Evolutionary conservation across 108 stramenopile species (phyloP), one percentile per base, ranked within the genome.

Genomic region (Discostella pseudostelligera): DNA sequence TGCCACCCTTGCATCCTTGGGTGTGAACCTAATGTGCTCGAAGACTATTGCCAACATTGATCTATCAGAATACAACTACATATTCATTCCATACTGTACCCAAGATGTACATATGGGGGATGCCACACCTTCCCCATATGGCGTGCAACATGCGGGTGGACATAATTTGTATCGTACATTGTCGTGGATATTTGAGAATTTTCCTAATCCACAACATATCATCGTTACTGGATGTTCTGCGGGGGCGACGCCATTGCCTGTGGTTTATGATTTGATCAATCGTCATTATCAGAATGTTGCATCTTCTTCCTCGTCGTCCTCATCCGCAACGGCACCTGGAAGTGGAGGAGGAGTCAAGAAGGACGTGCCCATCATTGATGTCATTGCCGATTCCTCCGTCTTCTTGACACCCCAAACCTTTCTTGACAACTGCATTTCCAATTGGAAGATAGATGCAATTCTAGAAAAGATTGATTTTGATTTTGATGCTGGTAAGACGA

Each of bases 81-180:
- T 81, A 0, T 53, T 79, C 7, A 49, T 84, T 4, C 83, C 83
- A 0, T 84, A 84, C 54, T 84, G 83, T 32, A 80, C 81, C n/a
- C 83, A 84, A 51, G 83, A 84, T 48, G 70, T 76, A 10, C 78
- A 81, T 39, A 14, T 81, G 37, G 83, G 83, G 53, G 72, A 72
- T 49, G 53, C 50, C 11, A 48, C 47, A 20, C 21, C 39, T 16
- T 19, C 39, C 17, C 42, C 47, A 4, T 51, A 65, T 39, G 64
- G 58, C 0, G 50, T 51, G 9, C 55, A 19, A 2, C 60, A 61
- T 36, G 48, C 28, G 14, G 60, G 60, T 13, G 60, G 24, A 45
- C 60, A 61, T 36, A 61, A 61, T 21, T 24, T 61, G 60, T 19
- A 45, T 8, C 32, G 47, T 45, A 50, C 48, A 1, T 43, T 61